Conservation (phyloP, 2,329 filamentous ascomycete genomes). For the Fusarium anguioides region DNA sequence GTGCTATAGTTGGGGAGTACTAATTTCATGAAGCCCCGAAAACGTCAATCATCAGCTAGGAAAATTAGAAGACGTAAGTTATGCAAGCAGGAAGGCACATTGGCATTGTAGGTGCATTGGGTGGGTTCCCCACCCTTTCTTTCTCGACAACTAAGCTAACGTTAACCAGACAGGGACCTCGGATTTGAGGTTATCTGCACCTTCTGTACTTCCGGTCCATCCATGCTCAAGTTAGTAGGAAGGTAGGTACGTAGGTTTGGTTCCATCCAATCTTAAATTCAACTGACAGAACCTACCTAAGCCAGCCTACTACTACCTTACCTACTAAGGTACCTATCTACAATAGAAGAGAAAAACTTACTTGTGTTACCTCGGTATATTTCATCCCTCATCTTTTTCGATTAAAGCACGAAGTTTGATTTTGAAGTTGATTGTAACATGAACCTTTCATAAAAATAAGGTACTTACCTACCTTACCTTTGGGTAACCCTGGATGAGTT, state of each 20-base stretch:
- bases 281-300: conserved; percentile 11
- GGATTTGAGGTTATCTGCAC: conserved; percentile 31
- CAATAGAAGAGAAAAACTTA: too few relatives aligned
- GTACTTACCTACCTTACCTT: too few relatives aligned
- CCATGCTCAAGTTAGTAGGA: not conserved
- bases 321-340: not conserved
- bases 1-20: not conserved
- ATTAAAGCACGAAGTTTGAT: too few relatives aligned
- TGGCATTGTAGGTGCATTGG: not conserved
- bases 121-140: conserved; percentile 15
- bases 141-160: conserved; percentile 29
- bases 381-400: too few relatives aligned
- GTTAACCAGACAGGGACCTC: conserved; percentile 18
- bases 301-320: not conserved
- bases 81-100: conserved; percentile 2
- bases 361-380: too few relatives aligned
- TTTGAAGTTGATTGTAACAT: conserved; percentile 2
- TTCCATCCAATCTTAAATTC: not conserved
- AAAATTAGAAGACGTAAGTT: conserved; percentile 3
- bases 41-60: conserved; percentile 16
- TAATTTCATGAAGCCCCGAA: conserved; percentile 14
- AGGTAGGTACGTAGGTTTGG: too few relatives aligned
- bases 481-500: not conserved
- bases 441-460: not conserved
- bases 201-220: conserved; percentile 21